phyloP scores from a whole-genome alignment of 169 alveolate species.

The Eimeria tenella region DNA sequence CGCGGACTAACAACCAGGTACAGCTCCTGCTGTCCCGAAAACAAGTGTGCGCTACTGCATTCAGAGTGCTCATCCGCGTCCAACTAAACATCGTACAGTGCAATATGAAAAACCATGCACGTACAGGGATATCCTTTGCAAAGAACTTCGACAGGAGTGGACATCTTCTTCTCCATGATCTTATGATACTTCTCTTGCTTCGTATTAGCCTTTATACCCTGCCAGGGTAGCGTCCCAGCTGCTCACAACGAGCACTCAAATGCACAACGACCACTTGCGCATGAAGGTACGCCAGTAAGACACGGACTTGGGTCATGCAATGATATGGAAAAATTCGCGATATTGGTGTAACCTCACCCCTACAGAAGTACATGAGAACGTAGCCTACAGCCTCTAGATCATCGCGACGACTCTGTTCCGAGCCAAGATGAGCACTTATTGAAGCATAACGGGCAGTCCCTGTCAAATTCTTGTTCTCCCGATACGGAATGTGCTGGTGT shows the following conservation, averaged over 20 bases:
- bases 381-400: constrained; percentile 94
- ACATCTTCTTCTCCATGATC: constrained; percentile 98
- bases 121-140: constrained; percentile 81
- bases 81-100: too few relatives aligned
- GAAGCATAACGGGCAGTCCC: constrained; percentile 99
- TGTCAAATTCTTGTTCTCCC: constrained; percentile 97
- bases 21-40: too few relatives aligned
- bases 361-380: constrained; percentile 88
- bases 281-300: background rate
- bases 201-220: constrained; percentile 96
- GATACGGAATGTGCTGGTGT: constrained; percentile 97
- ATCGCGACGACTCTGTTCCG: constrained; percentile 92
- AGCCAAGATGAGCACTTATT: constrained; percentile 98
- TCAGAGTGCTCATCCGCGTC: too few relatives aligned
- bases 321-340: too few relatives aligned
- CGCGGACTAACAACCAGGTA: too few relatives aligned
- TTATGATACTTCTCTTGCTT: constrained; percentile 97
- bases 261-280: background rate
- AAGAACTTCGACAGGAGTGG: constrained; percentile 96
- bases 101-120: background rate
- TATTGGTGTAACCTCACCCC: constrained; percentile 72
- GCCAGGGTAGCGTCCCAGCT: constrained; percentile 98
- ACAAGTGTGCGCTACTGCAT: too few relatives aligned
- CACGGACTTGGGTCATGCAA: background rate
- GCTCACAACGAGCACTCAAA: constrained; percentile 76